phyloP scores from a whole-genome alignment of 2,329 filamentous ascomycete genomes.

The Anisogramma anomala region DNA sequence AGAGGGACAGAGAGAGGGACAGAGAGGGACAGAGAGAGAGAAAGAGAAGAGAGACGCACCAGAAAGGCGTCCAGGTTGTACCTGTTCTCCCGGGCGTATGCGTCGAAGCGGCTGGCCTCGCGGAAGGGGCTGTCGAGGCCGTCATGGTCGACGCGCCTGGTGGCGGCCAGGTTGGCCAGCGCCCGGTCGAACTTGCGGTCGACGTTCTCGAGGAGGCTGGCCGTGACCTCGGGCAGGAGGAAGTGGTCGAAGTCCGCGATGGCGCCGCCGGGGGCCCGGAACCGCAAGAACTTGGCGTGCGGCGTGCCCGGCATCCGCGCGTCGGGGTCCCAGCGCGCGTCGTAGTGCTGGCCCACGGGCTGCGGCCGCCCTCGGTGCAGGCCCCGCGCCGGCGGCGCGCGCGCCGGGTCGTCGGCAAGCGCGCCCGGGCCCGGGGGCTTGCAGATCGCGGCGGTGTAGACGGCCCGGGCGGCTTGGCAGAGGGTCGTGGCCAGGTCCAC shows the following conservation, averaged over 20 bases:
- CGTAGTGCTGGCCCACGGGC: background rate
- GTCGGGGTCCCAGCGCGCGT: conserved; percentile 2
- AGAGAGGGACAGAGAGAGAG: too few species aligned
- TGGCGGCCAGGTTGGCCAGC: background rate
- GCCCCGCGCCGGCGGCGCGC: background rate
- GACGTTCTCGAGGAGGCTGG: background rate
- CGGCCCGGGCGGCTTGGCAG: background rate
- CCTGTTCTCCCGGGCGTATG: too few species aligned
- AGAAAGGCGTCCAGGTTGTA: too few species aligned
- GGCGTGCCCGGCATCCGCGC: background rate
- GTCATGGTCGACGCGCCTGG: too few species aligned
- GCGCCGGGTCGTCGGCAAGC: background rate
- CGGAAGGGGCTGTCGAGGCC: too few species aligned
- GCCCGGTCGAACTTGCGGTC: background rate
- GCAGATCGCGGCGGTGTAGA: background rate
- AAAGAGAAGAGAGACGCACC: too few species aligned
- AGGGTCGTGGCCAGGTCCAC: background rate
- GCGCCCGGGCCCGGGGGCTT: conserved; percentile 1
- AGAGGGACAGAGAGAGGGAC: too few species aligned
- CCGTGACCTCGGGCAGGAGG: background rate
- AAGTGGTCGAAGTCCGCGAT: background rate
- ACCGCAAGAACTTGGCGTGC: conserved; percentile 1
- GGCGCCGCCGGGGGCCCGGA: conserved; percentile 3
- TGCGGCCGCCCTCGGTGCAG: background rate
- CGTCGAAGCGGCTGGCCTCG: too few species aligned